A percentile compares a stretch with the other conserved stretches of the same genome.
phyloP scores from a whole-genome alignment of 139 green algal species.

The Zygnema cylindricum region DNA sequence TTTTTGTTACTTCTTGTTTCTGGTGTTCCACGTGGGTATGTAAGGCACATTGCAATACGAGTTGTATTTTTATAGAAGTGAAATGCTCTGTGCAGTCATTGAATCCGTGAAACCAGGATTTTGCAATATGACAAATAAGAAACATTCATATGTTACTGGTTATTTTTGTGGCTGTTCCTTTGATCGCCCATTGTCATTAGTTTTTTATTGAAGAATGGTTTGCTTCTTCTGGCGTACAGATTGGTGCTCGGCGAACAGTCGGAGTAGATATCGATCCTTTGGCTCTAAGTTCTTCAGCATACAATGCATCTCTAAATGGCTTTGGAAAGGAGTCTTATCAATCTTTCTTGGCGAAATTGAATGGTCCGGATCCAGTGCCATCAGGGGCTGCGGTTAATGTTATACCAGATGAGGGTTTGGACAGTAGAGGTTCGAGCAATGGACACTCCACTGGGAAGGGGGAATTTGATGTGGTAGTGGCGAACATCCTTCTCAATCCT shows the following conservation, averaged over 20 bases:
- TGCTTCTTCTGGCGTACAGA: background rate
- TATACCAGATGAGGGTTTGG: background rate
- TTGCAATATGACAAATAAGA: background rate
- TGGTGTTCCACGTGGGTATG: too few species aligned
- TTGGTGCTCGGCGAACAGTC: conserved; percentile 54
- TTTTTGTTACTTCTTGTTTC: too few species aligned
- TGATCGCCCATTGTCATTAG: background rate
- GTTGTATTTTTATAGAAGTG: too few species aligned
- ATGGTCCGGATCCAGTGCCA: background rate
- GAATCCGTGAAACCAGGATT: too few species aligned
- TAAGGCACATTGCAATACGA: too few species aligned
- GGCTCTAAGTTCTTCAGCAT: conserved; percentile 67
- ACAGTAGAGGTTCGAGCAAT: background rate
- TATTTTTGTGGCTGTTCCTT: background rate
- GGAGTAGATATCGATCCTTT: conserved; percentile 80
- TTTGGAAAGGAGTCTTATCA: conserved; percentile 35
- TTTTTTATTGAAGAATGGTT: too few species aligned
- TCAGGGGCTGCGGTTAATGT: conserved; percentile 1
- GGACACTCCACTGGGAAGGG: background rate
- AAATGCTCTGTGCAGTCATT: too few species aligned
- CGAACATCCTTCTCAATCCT: conserved; percentile 81
- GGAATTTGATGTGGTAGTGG: conserved; percentile 74
- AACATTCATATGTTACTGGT: background rate
- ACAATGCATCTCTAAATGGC: conserved; percentile 80
- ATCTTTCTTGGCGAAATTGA: conserved; percentile 49